Base-by-base conservation (phyloP, 2,329 filamentous ascomycete species). In the Chaetomiaceae sp. region DNA sequence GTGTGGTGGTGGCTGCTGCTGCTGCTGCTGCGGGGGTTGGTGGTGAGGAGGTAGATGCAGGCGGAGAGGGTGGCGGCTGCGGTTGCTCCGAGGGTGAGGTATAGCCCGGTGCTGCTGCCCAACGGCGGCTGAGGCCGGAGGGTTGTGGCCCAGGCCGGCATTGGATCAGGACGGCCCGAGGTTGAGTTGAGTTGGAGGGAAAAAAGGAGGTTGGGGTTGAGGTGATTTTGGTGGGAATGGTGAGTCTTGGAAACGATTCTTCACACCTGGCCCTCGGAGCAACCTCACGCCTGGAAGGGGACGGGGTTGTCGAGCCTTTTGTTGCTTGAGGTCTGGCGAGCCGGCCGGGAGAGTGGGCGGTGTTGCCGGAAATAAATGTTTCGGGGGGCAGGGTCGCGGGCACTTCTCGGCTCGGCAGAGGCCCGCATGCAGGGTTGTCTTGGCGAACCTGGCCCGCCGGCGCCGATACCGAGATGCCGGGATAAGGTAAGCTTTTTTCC, bases 21-120 rank as follows among this genome's bases (percentile, higher is more conserved):
- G 31, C 7, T 40, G 9, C 25, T 39, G 27, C 21, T 16, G 30
- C 21, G 6, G 34, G 37, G n/a, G 31, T 21, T 13, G 35, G 38
- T 12, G 33, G 16, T 5, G 33, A 41, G 37, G 40, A 43, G 46
- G 43, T 37, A 31, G 17, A n/a, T n/a, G n/a, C n/a, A n/a, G n/a
- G n/a, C n/a, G n/a, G n/a, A n/a, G n/a, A n/a, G n/a, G 30, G 44
- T 41, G 42, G 51, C 27, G 37, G 43, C 37, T 2, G 55, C n/a
- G 4, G n/a, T n/a, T n/a, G 55, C 52, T 20, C 59, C 58, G 12
- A 60, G 44, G n/a, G 50, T 27, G 17, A 61, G 39, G 38, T 47
- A 58, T 19, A 55, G 34, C 20, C 42, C 38, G 17, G 57, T 30
- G n/a, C 27, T 25, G 16, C 27, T 25, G 3, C 30, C 46, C n/a